Conservation (phyloP, 306 rosid species). For the Rosa persica region DNA sequence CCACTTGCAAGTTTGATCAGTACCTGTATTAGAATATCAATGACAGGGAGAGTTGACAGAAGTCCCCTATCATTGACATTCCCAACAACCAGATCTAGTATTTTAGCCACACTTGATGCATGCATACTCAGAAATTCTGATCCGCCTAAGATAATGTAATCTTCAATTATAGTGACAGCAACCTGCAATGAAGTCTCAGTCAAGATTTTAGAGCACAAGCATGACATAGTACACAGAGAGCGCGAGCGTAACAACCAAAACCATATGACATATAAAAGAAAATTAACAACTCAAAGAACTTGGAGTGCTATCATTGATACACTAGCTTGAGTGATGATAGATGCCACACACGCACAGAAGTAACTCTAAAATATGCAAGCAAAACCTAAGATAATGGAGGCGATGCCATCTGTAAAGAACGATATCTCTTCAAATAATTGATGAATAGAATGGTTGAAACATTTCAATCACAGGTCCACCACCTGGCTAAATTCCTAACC, state of each 20-base stretch:
- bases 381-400: background rate
- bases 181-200: constrained; percentile 55
- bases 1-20: constrained; percentile 11
- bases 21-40: constrained; percentile 91
- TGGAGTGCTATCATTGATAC: background rate
- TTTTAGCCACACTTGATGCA: constrained; percentile 75
- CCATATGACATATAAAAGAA: background rate
- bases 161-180: constrained; percentile 77
- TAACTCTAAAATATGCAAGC: background rate
- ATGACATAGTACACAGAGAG: background rate
- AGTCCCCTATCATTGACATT: constrained; percentile 88
- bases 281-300: background rate
- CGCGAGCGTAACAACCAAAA: constrained; percentile 4
- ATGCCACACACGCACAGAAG: background rate
- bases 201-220: constrained; percentile 18
- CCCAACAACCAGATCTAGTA: constrained; percentile 83
- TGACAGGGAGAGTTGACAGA: constrained; percentile 73
- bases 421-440: background rate
- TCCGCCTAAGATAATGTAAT: constrained; percentile 87
- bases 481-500: background rate
- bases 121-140: constrained; percentile 76
- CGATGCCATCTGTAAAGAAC: background rate
- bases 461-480: background rate
- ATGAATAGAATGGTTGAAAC: background rate
- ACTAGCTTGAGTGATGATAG: background rate